Evolutionary conservation across 2,329 filamentous ascomycete species (phyloP).

Genomic region (Monosporascus sp.): DNA sequence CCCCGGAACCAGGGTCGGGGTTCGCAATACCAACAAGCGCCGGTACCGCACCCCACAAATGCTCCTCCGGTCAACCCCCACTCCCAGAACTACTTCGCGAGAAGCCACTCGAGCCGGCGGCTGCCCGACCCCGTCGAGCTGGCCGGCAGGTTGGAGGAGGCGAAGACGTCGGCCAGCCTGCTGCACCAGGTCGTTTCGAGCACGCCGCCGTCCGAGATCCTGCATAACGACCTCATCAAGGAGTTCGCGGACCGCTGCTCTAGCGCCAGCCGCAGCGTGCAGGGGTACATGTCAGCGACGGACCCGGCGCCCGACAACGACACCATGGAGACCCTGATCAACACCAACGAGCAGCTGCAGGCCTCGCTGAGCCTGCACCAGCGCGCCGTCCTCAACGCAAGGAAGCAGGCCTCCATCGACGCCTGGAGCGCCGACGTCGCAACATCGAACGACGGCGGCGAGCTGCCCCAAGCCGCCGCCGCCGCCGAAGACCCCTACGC

Average conservation of each 20-base stretch:
- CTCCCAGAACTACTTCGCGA: conserved; percentile 54
- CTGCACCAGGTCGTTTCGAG: conserved; percentile 89
- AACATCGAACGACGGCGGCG: conserved; percentile 3
- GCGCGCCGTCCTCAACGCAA: conserved; percentile 64
- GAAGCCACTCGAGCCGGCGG: conserved; percentile 41
- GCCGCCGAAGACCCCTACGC: neutral
- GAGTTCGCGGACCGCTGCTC: conserved; percentile 88
- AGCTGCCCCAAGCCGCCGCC: conserved; percentile 8
- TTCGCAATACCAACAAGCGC: conserved; percentile 16
- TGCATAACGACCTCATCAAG: conserved; percentile 80
- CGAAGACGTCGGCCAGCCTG: conserved; percentile 82
- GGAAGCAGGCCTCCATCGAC: conserved; percentile 47
- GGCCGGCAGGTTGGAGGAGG: conserved; percentile 79
- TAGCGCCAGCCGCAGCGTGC: conserved; percentile 73
- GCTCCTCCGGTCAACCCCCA: conserved; percentile 38
- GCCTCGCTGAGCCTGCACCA: conserved; percentile 80
- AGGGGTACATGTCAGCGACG: conserved; percentile 76
- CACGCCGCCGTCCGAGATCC: conserved; percentile 69
- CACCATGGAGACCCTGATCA: conserved; percentile 88
- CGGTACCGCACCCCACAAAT: conserved; percentile 31
- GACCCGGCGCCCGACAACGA: conserved; percentile 84
- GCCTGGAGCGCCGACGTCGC: conserved; percentile 21
- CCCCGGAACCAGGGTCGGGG: neutral
- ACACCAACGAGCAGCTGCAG: conserved; percentile 88
- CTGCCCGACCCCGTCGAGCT: conserved; percentile 72